phyloP scores from a whole-genome alignment of 164 flowering plant genomes.

The Nelumbo lutea region DNA sequence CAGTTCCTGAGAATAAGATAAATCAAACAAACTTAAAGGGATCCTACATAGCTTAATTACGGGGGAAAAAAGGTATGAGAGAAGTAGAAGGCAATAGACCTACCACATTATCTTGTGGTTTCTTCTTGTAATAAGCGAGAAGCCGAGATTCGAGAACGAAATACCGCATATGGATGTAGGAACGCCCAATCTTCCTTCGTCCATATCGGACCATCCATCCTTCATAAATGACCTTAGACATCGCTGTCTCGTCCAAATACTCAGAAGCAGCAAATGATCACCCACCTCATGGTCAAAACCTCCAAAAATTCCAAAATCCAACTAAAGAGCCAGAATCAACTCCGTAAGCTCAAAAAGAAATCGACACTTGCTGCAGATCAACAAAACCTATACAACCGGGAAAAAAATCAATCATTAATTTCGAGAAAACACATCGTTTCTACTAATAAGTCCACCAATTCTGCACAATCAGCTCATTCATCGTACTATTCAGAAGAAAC shows the following conservation, averaged over 20 bases:
- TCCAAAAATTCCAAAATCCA: neutral
- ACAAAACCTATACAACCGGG: neutral
- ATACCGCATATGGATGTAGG: constrained; percentile 92
- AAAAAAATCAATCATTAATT: neutral
- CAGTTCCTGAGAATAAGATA: neutral
- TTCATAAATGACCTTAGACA: constrained; percentile 85
- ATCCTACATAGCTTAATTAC: neutral
- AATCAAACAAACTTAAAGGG: neutral
- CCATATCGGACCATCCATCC: constrained; percentile 99
- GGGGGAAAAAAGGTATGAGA: neutral
- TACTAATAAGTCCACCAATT: neutral
- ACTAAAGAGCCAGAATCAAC: constrained; percentile 4
- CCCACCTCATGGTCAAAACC: constrained; percentile 4
- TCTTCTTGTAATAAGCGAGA: constrained; percentile 93
- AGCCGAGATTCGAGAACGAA: constrained; percentile 88
- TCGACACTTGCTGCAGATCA: constrained; percentile 5
- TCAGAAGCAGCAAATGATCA: neutral
- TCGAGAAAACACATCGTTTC: neutral
- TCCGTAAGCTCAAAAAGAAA: neutral
- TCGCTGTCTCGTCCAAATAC: constrained; percentile 12
- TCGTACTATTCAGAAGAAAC: neutral
- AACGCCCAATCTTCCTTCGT: constrained; percentile 93
- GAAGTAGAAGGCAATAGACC: neutral
- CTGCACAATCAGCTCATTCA: neutral
- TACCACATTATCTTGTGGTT: constrained; percentile 95